These are phyloP conservation scores for Crithidia expoeki DNA, from an alignment of 208 protist species.

Conservation along the genomic window DNA sequence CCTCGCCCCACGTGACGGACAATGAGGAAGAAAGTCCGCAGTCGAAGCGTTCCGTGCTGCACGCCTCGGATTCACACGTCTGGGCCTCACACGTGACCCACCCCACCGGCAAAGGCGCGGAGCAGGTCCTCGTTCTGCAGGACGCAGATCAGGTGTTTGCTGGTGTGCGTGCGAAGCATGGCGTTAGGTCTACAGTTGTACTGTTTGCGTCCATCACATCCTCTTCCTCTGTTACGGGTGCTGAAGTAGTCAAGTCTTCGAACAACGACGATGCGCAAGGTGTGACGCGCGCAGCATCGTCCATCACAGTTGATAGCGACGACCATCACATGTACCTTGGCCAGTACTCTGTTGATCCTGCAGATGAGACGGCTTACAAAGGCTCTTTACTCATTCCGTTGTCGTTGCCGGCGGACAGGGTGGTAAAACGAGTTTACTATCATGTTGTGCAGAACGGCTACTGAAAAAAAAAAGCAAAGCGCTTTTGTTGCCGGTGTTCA, in stretches of 20 bases:
- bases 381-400: slow-evolving; percentile 19
- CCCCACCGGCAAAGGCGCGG: slow-evolving; percentile 16
- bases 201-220: slow-evolving; percentile 34
- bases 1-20: not conserved
- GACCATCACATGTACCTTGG: slow-evolving; percentile 40
- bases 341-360: slow-evolving; percentile 30
- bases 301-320: not conserved
- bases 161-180: slow-evolving; percentile 3
- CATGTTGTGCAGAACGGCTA: slow-evolving; percentile 18
- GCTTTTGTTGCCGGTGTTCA: not conserved
- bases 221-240: not conserved
- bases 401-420: slow-evolving; percentile 15
- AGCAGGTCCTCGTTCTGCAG: slow-evolving; percentile 32
- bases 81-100: slow-evolving; percentile 17
- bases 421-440: slow-evolving; percentile 23
- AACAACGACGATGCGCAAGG: not conserved
- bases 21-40: not conserved
- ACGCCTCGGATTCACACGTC: not conserved
- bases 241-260: not conserved
- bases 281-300: not conserved
- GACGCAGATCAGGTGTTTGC: slow-evolving; percentile 18
- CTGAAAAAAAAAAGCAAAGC: not conserved
- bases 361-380: slow-evolving; percentile 14
- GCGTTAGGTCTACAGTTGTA: slow-evolving; percentile 17
- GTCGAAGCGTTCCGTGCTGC: not conserved